Conservation (phyloP, 495 filamentous ascomycete genomes). For the Annulohypoxylon stygium region DNA sequence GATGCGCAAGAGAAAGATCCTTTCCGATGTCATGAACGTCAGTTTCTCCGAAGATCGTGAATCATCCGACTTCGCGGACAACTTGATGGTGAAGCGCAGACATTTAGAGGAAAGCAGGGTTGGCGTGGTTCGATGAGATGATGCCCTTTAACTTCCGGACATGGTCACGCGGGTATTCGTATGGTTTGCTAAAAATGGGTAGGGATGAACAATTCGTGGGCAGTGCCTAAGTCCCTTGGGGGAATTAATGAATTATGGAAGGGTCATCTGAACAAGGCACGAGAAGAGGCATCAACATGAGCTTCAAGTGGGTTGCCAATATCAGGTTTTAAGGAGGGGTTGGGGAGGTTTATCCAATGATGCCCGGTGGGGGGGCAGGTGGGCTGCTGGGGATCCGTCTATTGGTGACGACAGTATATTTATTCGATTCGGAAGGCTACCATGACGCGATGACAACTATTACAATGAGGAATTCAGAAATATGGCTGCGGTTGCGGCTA, state of each 20-base stretch:
- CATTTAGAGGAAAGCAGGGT: slow-evolving; percentile 42
- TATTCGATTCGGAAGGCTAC: not conserved
- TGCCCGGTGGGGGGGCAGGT: not conserved
- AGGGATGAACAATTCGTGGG: slow-evolving; percentile 22
- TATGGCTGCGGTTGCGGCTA: slow-evolving; percentile 1
- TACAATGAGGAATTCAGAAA: slow-evolving; percentile 21
- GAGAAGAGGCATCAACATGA: slow-evolving; percentile 16
- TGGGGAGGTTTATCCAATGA: slow-evolving; percentile 6
- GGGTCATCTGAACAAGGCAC: not conserved
- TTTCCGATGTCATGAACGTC: slow-evolving; percentile 43
- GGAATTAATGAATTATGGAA: not conserved
- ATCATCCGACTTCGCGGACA: slow-evolving; percentile 24
- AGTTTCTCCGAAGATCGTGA: slow-evolving; percentile 48
- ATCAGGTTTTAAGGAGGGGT: not conserved
- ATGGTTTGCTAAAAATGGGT: slow-evolving; percentile 37
- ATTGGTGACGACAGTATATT: not conserved
- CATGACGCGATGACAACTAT: slow-evolving; percentile 24
- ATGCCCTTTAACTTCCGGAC: slow-evolving; percentile 13
- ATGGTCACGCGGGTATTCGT: slow-evolving; percentile 26
- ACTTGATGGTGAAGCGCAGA: slow-evolving; percentile 37
- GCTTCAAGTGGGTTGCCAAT: not conserved
- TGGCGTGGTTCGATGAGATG: slow-evolving; percentile 42
- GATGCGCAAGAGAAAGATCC: slow-evolving; percentile 37
- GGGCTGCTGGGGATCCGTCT: slow-evolving; percentile 5
- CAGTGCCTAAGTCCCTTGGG: not conserved